Conservation (phyloP, 2,329 filamentous ascomycete species). For the Monilinia fructigena region DNA sequence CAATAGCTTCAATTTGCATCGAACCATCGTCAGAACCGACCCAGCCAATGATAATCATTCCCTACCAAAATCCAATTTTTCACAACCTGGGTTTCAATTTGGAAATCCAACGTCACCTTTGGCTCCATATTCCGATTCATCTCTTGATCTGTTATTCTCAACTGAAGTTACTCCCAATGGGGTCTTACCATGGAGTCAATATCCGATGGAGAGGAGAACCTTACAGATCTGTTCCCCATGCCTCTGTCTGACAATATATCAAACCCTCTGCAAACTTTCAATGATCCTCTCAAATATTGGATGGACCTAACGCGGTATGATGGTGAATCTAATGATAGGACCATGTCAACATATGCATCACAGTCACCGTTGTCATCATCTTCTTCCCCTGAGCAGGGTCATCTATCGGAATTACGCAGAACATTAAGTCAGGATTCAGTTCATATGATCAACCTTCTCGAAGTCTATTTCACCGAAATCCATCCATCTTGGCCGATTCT, state of each 20-base stretch:
- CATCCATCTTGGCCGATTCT: conserved; percentile 18
- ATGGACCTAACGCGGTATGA: background rate
- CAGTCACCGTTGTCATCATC: conserved; percentile 15
- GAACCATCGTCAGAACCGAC: background rate
- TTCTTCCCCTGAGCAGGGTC: conserved; percentile 3
- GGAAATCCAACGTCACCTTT: background rate
- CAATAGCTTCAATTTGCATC: background rate
- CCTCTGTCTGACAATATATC: conserved; percentile 9
- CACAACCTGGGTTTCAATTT: conserved; percentile 12
- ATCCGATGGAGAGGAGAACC: background rate
- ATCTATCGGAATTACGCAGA: background rate
- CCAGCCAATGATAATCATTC: background rate
- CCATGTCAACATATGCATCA: conserved; percentile 6
- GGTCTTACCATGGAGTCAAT: background rate
- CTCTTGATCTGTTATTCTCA: background rate
- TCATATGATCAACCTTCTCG: background rate
- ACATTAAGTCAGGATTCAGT: background rate
- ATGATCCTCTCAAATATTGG: conserved; percentile 7
- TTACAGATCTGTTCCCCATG: background rate
- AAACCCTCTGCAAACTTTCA: background rate
- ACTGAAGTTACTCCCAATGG: background rate
- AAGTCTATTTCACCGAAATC: conserved; percentile 1
- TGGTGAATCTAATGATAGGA: background rate
- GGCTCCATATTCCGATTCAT: background rate
- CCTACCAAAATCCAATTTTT: background rate